Percentiles rank a stretch among this genome's conserved stretches.
Conservation (phyloP, 306 rosid genomes). For the Cyamopsis tetragonoloba region DNA sequence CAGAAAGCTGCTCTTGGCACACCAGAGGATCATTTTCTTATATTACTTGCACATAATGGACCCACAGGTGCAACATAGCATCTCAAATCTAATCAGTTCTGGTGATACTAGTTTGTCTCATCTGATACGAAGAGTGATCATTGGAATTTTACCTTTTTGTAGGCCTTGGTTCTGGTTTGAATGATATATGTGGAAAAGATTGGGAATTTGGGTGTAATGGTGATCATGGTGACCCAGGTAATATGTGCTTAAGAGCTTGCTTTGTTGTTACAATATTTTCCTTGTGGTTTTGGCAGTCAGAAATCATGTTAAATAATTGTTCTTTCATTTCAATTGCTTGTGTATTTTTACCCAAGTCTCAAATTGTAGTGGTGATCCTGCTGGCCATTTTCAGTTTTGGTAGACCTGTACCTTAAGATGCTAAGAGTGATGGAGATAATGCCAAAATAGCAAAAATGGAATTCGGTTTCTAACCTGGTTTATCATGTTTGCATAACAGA, state of each 20-base stretch:
- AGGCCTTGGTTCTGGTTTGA: conserved; percentile 86
- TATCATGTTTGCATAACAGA: conserved; percentile 37
- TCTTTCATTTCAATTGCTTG: conserved; percentile 4
- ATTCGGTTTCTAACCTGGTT: conserved; percentile 10
- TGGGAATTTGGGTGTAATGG: conserved; percentile 63
- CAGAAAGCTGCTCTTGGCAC: conserved; percentile 56
- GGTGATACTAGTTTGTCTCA: neutral
- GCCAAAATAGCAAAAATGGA: conserved; percentile 16
- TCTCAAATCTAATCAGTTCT: conserved; percentile 8
- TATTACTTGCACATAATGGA: conserved; percentile 87
- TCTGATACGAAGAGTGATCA: conserved; percentile 15
- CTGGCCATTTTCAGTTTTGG: conserved; percentile 18
- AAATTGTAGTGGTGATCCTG: conserved; percentile 4
- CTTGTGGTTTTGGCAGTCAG: conserved; percentile 9
- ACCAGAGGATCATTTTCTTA: conserved; percentile 57
- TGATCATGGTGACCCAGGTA: conserved; percentile 93
- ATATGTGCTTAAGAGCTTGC: neutral
- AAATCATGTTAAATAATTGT: neutral
- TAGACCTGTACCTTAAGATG: conserved; percentile 15
- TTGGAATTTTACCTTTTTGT: conserved; percentile 22
- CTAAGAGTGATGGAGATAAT: conserved; percentile 3
- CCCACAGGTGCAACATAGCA: conserved; percentile 54
- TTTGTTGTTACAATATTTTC: conserved; percentile 6
- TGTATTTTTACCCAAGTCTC: neutral
- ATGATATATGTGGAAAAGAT: conserved; percentile 93